Conservation (phyloP, 306 rosid species). For the Dalbergia cochinchinensis region DNA sequence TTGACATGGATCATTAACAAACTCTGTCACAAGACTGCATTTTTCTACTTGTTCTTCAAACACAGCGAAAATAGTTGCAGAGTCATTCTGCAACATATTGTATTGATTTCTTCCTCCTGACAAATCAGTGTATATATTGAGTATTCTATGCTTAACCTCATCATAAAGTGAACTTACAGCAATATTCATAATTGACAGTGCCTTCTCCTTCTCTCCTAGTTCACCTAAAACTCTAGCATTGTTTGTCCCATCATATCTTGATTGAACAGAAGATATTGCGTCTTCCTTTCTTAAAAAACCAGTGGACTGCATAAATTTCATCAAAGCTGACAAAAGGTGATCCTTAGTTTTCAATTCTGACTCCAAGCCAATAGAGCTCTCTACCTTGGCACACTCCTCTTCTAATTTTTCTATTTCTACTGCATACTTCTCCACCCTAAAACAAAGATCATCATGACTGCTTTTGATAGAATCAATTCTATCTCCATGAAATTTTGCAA, state of each 20-base stretch:
- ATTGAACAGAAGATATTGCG: conserved; percentile 56
- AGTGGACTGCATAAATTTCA: conserved; percentile 75
- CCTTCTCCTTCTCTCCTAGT: conserved; percentile 70
- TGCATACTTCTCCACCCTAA: conserved; percentile 72
- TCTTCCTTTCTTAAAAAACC: conserved; percentile 68
- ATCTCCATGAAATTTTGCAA: conserved; percentile 66
- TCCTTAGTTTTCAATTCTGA: conserved; percentile 85
- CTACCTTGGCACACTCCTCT: conserved; percentile 73
- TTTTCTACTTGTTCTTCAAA: conserved; percentile 92
- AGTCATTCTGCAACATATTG: conserved; percentile 55
- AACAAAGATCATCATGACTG: conserved; percentile 73
- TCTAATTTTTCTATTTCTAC: conserved; percentile 77
- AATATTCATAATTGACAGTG: conserved; percentile 59
- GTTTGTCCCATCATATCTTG: conserved; percentile 63
- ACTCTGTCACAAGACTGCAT: conserved; percentile 78
- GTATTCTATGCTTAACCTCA: conserved; percentile 65
- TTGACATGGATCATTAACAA: conserved; percentile 66
- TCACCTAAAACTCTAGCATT: conserved; percentile 57
- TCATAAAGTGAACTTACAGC: conserved; percentile 69
- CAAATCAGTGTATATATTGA: conserved; percentile 54
- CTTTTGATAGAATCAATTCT: conserved; percentile 61
- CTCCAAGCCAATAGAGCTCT: conserved; percentile 71
- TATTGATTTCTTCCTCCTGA: conserved; percentile 58
- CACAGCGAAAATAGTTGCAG: conserved; percentile 66
- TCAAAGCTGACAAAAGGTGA: conserved; percentile 71